Evolutionary conservation across 75 land plant species (phyloP).

Genomic region (Sequoia sempervirens): DNA sequence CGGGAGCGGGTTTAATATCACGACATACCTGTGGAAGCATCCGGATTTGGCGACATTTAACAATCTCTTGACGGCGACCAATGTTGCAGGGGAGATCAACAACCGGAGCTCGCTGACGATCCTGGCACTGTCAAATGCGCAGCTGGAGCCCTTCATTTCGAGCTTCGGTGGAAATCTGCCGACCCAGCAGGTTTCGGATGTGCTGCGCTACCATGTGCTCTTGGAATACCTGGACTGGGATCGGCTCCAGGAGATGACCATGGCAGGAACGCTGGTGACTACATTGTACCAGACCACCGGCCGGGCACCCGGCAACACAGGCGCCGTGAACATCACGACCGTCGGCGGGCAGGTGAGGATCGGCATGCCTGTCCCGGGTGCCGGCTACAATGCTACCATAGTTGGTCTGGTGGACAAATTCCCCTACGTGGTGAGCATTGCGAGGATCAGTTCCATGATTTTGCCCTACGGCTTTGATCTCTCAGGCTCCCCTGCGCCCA

Average conservation of each 20-base stretch:
- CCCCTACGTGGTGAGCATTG: slow-evolving; percentile 54
- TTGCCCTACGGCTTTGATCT: slow-evolving; percentile 48
- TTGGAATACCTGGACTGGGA: slow-evolving; percentile 55
- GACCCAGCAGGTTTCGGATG: slow-evolving; percentile 43
- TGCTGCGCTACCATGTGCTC: slow-evolving; percentile 80
- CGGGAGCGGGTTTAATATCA: slow-evolving; percentile 23
- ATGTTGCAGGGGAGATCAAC: slow-evolving; percentile 52
- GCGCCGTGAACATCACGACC: slow-evolving; percentile 58
- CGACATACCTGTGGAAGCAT: slow-evolving; percentile 33
- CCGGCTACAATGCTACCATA: slow-evolving; percentile 51
- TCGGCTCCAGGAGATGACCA: slow-evolving; percentile 42
- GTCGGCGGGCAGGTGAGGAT: slow-evolving; percentile 23
- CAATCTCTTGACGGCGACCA: slow-evolving; percentile 40
- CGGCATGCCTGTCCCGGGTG: slow-evolving; percentile 33
- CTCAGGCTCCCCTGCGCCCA: slow-evolving; percentile 43
- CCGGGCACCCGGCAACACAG: slow-evolving; percentile 48
- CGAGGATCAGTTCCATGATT: slow-evolving; percentile 41
- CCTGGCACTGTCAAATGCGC: slow-evolving; percentile 60
- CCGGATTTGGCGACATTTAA: slow-evolving; percentile 57
- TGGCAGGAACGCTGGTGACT: slow-evolving; percentile 56
- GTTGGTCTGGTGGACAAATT: slow-evolving; percentile 22
- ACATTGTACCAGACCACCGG: slow-evolving; percentile 88
- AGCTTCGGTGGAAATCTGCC: slow-evolving; percentile 20
- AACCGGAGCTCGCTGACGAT: slow-evolving; percentile 65
- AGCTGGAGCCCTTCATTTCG: slow-evolving; percentile 24